These are phyloP conservation scores for Arabidopsis lyrata DNA, from an alignment of 441 rosid species.

Conservation along the genomic window DNA sequence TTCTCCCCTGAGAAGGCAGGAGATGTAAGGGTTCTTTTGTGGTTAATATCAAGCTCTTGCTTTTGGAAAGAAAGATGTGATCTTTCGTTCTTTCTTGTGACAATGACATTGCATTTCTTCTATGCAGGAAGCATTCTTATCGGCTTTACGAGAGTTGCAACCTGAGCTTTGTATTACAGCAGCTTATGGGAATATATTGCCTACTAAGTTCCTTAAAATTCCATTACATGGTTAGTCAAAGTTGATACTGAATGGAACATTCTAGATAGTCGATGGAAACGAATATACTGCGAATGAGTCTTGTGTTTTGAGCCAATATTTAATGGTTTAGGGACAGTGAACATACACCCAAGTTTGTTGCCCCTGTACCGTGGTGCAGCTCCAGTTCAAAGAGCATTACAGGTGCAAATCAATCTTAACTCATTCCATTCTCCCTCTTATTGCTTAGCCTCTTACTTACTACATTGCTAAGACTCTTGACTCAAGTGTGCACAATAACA, in stretches of 20 bases:
- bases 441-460: slow-evolving; percentile 12
- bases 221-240: slow-evolving; percentile 78
- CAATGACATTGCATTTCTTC: background rate
- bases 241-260: slow-evolving; percentile 12
- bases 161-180: slow-evolving; percentile 94
- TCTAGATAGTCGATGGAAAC: background rate
- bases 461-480: slow-evolving; percentile 35
- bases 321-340: slow-evolving; percentile 77
- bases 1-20: slow-evolving; percentile 87
- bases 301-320: background rate
- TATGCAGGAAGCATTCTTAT: slow-evolving; percentile 73
- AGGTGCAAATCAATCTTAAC: slow-evolving; percentile 48
- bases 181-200: slow-evolving; percentile 94
- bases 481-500: slow-evolving; percentile 30
- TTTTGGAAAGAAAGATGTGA: slow-evolving; percentile 13
- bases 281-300: background rate
- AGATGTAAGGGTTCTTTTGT: slow-evolving; percentile 60
- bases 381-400: slow-evolving; percentile 91
- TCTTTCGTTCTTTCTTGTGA: background rate
- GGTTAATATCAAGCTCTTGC: background rate
- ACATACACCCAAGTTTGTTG: slow-evolving; percentile 90
- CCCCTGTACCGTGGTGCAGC: slow-evolving; percentile 96
- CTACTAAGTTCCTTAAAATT: slow-evolving; percentile 81
- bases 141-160: slow-evolving; percentile 70
- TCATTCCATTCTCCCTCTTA: background rate